Conservation (phyloP, 164 flowering plant species). For the Aristolochia fimbriata region DNA sequence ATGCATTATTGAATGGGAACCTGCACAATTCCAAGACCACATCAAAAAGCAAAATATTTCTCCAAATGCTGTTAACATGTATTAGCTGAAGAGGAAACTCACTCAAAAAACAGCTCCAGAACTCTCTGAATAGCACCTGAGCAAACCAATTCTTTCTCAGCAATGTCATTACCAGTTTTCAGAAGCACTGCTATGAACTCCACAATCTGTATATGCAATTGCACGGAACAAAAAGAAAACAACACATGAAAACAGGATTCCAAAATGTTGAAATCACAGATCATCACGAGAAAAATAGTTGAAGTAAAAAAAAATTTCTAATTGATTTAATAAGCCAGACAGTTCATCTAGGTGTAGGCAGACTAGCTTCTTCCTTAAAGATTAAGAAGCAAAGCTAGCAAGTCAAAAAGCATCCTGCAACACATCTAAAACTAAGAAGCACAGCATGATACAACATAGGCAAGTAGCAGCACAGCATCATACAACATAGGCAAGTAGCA, state of each 20-base stretch:
- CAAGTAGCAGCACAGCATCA: not conserved
- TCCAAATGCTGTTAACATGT: not conserved
- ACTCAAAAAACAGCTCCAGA: constrained; percentile 81
- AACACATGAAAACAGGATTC: no score
- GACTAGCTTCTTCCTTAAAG: no score
- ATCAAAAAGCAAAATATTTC: not conserved
- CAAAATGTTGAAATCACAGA: no score
- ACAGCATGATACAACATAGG: not conserved
- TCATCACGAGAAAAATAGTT: no score
- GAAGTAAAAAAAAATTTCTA: no score
- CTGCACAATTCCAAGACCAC: constrained; percentile 29
- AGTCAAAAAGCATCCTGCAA: no score
- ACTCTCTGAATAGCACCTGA: constrained; percentile 64
- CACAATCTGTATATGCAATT: constrained; percentile 46
- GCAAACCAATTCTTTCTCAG: constrained; percentile 64
- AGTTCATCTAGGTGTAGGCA: no score
- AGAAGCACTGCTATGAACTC: constrained; percentile 76
- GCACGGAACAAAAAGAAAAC: not conserved
- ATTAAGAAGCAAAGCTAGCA: no score
- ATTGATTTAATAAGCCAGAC: no score
- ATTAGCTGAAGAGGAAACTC: constrained; percentile 16
- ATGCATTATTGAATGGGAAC: constrained; percentile 81
- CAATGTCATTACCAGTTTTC: constrained; percentile 58
- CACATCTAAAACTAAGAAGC: not conserved
- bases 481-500: not conserved